Base-by-base conservation (phyloP, 2,329 filamentous ascomycete genomes). In the Phyllosticta citrichinensis region DNA sequence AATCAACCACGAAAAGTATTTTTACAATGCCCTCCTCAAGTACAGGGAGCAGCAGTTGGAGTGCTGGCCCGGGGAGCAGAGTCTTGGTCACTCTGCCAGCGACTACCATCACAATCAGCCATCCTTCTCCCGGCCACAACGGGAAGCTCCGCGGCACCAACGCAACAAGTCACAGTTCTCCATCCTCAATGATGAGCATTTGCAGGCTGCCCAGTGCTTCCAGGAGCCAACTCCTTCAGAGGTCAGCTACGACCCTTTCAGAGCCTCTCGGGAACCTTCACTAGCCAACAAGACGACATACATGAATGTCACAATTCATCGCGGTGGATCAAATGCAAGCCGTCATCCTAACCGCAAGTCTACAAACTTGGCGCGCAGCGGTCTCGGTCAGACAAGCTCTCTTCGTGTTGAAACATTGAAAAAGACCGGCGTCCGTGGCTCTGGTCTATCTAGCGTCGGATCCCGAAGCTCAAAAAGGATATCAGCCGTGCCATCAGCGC, bases 1-100 rank as follows among this genome's bases (percentile, higher is more conserved):
- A 65, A 79, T 83, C 4, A 97, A 96, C 65, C 90, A 96, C 60
- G 91, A 97, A 70, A 96, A 96, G 70, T 82, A 93, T 66, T 97
- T 97, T 73, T 99, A 97, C 73, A 88, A 86, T 74, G 82, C 95
- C 20, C 81, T 99, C 8, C 76, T 87, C 65, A 88, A 87, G 71
- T 95, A 96, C 71, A 84, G 89, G 53, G 86, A 96, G 65, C 86
- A 90, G 64, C 87, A 94, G 66, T 75, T 96, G 1, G 92, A 97
- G 71, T 89, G 96, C 69, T 97, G 94, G 69, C 76, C 80, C 60
- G 87, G 87, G 62, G 85, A 86, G 30, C 83, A 88, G 22, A 77
- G 77, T 58, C 70, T 97, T 60, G 84, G 84, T n/a, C 88, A 94
- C 70, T 96, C 93, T 0, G 83, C 87, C 61, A 96, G 91, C 73